These are phyloP conservation scores for Entomortierella beljakovae DNA, from an alignment of 192 early-diverging fungal species.

Conservation along the genomic window DNA sequence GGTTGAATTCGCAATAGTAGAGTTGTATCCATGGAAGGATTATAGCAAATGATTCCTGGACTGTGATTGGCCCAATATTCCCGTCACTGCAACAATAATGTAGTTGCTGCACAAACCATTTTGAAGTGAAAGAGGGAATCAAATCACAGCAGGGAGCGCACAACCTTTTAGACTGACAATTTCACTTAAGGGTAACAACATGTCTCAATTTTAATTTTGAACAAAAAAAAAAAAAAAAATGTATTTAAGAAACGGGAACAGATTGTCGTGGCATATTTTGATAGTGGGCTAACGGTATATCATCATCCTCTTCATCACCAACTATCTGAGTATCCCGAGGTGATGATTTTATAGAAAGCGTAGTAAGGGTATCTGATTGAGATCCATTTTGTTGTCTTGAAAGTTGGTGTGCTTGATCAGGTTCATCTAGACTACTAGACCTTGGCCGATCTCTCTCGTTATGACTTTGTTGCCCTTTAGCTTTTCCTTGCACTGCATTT, in stretches of 20 bases:
- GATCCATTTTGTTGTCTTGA: slow-evolving; percentile 17
- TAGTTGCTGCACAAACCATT: slow-evolving; percentile 27
- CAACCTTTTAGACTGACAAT: slow-evolving; percentile 9
- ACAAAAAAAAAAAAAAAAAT: background rate
- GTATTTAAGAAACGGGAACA: slow-evolving; percentile 19
- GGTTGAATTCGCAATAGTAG: background rate
- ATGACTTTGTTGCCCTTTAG: too few relatives aligned
- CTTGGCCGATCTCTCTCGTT: slow-evolving; percentile 1
- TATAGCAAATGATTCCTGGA: slow-evolving; percentile 2
- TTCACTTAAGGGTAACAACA: slow-evolving; percentile 10
- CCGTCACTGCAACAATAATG: background rate
- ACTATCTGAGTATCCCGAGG: background rate
- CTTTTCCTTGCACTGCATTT: too few relatives aligned
- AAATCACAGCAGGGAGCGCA: slow-evolving; percentile 5
- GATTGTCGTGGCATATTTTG: slow-evolving; percentile 40
- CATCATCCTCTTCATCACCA: slow-evolving; percentile 70
- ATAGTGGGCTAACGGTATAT: slow-evolving; percentile 73
- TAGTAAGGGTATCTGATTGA: slow-evolving; percentile 38
- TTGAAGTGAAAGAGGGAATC: slow-evolving; percentile 50
- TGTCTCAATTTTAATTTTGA: slow-evolving; percentile 9
- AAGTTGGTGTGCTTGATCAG: slow-evolving; percentile 6
- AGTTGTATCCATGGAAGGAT: slow-evolving; percentile 14
- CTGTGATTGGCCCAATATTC: slow-evolving; percentile 29
- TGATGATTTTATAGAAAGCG: slow-evolving; percentile 32
- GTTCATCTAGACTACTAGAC: background rate